Percentiles rank a stretch among this genome's conserved stretches.
phyloP scores from a whole-genome alignment of 2,329 filamentous ascomycete genomes.

The Juglanconis sp. region DNA sequence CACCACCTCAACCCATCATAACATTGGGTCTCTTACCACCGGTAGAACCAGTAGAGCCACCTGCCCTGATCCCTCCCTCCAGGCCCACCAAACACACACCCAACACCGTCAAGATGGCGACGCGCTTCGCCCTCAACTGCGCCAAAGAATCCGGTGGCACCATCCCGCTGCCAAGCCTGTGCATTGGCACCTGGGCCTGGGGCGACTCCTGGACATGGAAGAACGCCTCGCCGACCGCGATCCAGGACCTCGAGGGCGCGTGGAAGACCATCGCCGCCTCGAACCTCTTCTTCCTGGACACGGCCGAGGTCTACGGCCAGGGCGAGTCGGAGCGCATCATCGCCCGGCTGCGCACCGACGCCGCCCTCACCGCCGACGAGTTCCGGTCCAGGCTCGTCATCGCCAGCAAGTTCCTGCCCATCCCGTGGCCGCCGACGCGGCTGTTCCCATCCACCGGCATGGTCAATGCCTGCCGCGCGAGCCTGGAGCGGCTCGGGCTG shows the following conservation, averaged over 20 bases:
- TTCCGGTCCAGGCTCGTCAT: slow-evolving; percentile 34
- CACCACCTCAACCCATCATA: too few species aligned
- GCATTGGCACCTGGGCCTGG: slow-evolving; percentile 81
- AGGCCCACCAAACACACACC: not conserved
- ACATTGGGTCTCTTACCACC: too few species aligned
- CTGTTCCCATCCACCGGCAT: slow-evolving; percentile 25
- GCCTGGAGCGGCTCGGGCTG: slow-evolving; percentile 35
- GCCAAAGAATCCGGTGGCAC: slow-evolving; percentile 19
- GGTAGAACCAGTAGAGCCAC: too few species aligned
- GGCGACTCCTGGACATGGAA: slow-evolving; percentile 69
- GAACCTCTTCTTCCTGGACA: slow-evolving; percentile 41
- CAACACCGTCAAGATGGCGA: slow-evolving; percentile 7
- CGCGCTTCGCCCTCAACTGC: slow-evolving; percentile 19
- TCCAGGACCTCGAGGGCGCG: slow-evolving; percentile 59
- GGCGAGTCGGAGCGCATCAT: slow-evolving; percentile 40
- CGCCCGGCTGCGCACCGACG: slow-evolving; percentile 20
- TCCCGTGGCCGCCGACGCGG: slow-evolving; percentile 20
- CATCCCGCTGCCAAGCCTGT: slow-evolving; percentile 41
- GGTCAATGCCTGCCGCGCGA: slow-evolving; percentile 34
- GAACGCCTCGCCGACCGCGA: slow-evolving; percentile 70
- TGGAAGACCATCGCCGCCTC: slow-evolving; percentile 34
- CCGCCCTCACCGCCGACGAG: slow-evolving; percentile 33
- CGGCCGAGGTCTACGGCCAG: slow-evolving; percentile 39
- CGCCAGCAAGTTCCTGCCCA: slow-evolving; percentile 38
- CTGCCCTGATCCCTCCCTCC: not conserved